Conservation (phyloP, 495 filamentous ascomycete genomes). For the Penicillium desertorum region DNA sequence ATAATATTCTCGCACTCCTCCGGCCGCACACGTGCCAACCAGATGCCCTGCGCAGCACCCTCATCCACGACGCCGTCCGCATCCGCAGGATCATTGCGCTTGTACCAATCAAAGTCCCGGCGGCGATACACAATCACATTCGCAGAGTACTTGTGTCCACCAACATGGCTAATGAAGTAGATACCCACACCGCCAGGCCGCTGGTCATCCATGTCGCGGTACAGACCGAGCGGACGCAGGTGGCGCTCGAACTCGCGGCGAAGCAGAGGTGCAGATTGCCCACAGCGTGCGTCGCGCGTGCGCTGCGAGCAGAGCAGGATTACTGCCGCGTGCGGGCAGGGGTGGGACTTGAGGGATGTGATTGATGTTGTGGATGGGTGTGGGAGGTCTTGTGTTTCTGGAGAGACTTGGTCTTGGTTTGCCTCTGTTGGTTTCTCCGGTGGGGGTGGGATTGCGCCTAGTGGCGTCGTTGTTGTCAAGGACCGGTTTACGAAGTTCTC, state of each 20-base stretch:
- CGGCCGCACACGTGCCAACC: conserved; percentile 84
- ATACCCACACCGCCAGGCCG: conserved; percentile 87
- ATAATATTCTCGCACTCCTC: conserved; percentile 96
- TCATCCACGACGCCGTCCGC: conserved; percentile 35
- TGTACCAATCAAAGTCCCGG: conserved; percentile 55
- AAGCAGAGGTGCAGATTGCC: conserved; percentile 85
- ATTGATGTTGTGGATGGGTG: conserved; percentile 34
- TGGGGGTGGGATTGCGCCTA: conserved; percentile 34
- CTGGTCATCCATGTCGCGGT: conserved; percentile 83
- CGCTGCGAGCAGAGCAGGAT: conserved; percentile 92
- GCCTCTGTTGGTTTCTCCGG: neutral
- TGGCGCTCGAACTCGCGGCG: conserved; percentile 86
- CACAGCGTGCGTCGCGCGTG: conserved; percentile 92
- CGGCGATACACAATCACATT: conserved; percentile 89
- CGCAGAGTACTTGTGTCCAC: conserved; percentile 84
- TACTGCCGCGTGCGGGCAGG: conserved; percentile 77
- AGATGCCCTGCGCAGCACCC: conserved; percentile 83
- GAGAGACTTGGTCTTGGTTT: conserved; percentile 4
- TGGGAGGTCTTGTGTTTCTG: conserved; percentile 8
- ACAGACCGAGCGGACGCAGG: conserved; percentile 77
- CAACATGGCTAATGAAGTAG: conserved; percentile 94
- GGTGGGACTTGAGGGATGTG: conserved; percentile 60
- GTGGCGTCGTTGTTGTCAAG: conserved; percentile 72
- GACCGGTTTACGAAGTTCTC: conserved; percentile 65
- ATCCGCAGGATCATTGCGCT: conserved; percentile 13